A percentile compares a stretch with the other conserved stretches of the same genome.
Conservation (phyloP, 2,329 filamentous ascomycete species). For the Aspergillus quadricinctus region DNA sequence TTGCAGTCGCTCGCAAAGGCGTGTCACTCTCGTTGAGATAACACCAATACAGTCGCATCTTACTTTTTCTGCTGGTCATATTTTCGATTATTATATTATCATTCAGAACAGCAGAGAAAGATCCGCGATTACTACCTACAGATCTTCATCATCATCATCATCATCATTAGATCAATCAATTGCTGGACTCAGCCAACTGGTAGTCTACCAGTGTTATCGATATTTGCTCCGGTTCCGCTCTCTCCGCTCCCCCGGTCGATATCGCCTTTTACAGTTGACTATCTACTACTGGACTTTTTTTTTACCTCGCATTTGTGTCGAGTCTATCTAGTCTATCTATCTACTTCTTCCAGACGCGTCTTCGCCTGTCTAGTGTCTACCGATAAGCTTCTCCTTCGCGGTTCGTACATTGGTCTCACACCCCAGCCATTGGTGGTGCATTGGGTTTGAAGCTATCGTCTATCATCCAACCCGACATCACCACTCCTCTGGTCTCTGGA, state of each 20-base stretch:
- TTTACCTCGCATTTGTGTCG: neutral
- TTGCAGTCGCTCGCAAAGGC: conserved; percentile 22
- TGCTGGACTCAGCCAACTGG: neutral
- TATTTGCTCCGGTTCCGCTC: conserved; percentile 18
- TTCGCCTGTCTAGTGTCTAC: conserved; percentile 3
- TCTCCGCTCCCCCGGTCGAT: conserved; percentile 1
- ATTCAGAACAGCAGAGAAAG: neutral
- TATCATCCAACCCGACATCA: neutral
- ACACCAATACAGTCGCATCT: neutral
- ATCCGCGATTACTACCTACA: conserved; percentile 1
- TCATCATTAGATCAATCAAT: neutral
- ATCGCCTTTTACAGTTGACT: neutral
- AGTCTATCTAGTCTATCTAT: neutral
- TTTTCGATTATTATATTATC: neutral
- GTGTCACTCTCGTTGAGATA: neutral
- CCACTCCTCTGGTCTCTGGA: no score
- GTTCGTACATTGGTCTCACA: conserved; percentile 14
- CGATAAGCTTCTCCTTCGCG: conserved; percentile 25
- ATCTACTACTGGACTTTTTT: neutral
- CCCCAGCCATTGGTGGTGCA: conserved; percentile 15
- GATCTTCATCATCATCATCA: neutral
- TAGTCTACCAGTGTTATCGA: conserved; percentile 5
- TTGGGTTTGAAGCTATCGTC: conserved; percentile 12
- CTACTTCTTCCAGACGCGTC: neutral
- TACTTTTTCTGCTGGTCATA: neutral